Evolutionary conservation across 352 stramenopile genomes (phyloP).

Genomic region (Phytophthora pseudosyringae): DNA sequence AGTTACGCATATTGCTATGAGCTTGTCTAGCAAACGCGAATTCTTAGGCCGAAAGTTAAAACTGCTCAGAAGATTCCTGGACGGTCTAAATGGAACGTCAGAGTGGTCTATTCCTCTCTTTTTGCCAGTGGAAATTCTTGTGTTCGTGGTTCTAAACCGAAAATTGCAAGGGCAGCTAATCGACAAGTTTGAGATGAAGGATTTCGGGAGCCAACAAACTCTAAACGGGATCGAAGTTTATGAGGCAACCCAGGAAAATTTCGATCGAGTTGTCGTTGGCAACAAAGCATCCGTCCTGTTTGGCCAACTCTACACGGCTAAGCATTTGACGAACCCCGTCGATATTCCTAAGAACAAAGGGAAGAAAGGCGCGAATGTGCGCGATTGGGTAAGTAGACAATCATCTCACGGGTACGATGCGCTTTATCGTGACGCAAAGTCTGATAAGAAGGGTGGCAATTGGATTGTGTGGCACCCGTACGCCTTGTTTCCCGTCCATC

Average conservation of each 20-base stretch:
- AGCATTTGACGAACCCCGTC: slow-evolving; percentile 29
- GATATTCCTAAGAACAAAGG: slow-evolving; percentile 40
- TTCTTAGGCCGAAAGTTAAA: slow-evolving; percentile 55
- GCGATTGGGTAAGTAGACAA: slow-evolving; percentile 51
- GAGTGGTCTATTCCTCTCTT: slow-evolving; percentile 54
- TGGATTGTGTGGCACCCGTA: slow-evolving; percentile 61
- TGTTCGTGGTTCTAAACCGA: slow-evolving; percentile 30
- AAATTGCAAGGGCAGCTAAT: slow-evolving; percentile 27
- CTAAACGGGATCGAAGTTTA: slow-evolving; percentile 49
- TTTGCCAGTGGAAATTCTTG: slow-evolving; percentile 39
- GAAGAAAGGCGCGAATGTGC: slow-evolving; percentile 24
- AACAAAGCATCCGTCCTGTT: slow-evolving; percentile 36
- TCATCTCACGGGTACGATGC: slow-evolving; percentile 55
- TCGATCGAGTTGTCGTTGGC: slow-evolving; percentile 17
- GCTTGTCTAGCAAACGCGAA: slow-evolving; percentile 27
- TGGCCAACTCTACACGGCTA: slow-evolving; percentile 42
- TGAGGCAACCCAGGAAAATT: slow-evolving; percentile 50
- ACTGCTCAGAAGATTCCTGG: slow-evolving; percentile 54
- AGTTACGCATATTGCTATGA: slow-evolving; percentile 33
- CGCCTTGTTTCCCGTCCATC: slow-evolving; percentile 51
- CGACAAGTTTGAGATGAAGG: slow-evolving; percentile 36
- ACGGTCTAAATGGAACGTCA: slow-evolving; percentile 19
- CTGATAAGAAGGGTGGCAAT: slow-evolving; percentile 22
- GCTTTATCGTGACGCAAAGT: slow-evolving; percentile 39
- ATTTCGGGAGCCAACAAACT: slow-evolving; percentile 39